Evolutionary conservation across 768 basidiomycete genomes (phyloP).

Genomic region (Mycena vitilis): DNA sequence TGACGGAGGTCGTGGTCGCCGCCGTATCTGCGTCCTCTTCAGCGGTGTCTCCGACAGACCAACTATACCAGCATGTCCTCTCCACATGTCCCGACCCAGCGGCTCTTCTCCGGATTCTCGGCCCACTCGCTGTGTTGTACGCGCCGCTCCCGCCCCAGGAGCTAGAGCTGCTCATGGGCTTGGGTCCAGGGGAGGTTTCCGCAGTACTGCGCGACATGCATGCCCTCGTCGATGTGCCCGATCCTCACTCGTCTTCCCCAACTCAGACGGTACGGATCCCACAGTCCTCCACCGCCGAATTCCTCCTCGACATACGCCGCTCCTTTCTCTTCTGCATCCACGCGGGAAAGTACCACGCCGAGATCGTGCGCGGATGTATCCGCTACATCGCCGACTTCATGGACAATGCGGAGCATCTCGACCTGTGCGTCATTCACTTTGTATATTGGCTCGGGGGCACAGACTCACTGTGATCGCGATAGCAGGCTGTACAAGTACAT

Average conservation of each 20-base stretch:
- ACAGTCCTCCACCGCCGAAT: constrained; percentile 25
- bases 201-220: constrained; percentile 15
- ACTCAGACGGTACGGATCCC: constrained; percentile 13
- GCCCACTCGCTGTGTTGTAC: constrained; percentile 20
- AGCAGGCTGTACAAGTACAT: constrained; percentile 29
- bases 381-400: constrained; percentile 24
- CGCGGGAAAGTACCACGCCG: constrained; percentile 22
- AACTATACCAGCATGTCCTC: constrained; percentile 34
- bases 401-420: constrained; percentile 20
- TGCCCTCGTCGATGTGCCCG: constrained; percentile 30
- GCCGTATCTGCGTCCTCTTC: constrained; percentile 11
- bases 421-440: constrained; percentile 28
- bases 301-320: constrained; percentile 28
- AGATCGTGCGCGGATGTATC: constrained; percentile 29
- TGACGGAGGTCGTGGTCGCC: constrained; percentile 27
- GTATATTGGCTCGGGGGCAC: not conserved
- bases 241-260: constrained; percentile 9
- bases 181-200: constrained; percentile 3
- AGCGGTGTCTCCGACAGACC: constrained; percentile 19
- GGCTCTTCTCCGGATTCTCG: constrained; percentile 22
- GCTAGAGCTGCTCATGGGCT: constrained; percentile 22
- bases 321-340: constrained; percentile 29
- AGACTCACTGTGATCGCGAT: not conserved
- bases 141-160: constrained; percentile 18
- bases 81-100: constrained; percentile 12